Evolutionary conservation across 2,329 filamentous ascomycete genomes (phyloP).

Genomic region (Exophiala xenobiotica): DNA sequence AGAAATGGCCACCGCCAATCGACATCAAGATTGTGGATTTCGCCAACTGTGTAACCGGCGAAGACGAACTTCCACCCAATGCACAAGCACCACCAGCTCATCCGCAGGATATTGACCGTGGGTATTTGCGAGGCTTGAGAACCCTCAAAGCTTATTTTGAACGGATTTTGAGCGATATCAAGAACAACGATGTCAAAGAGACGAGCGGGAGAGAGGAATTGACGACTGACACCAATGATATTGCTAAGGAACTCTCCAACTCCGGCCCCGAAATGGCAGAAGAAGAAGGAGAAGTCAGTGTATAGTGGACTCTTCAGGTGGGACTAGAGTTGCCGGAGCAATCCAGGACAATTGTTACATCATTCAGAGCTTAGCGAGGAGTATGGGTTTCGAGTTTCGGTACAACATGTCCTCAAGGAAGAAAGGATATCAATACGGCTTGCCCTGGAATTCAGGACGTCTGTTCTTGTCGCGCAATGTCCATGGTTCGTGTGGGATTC

Average conservation of each 20-base stretch:
- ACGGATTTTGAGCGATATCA: conserved; percentile 77
- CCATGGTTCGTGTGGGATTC: no score
- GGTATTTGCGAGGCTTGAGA: conserved; percentile 81
- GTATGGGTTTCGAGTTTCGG: conserved; percentile 16
- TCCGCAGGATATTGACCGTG: conserved; percentile 76
- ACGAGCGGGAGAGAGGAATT: conserved; percentile 44
- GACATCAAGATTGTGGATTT: conserved; percentile 98
- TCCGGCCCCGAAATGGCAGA: conserved; percentile 12
- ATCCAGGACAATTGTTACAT: conserved; percentile 13
- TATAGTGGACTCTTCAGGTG: conserved; percentile 8
- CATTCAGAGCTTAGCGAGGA: conserved; percentile 21
- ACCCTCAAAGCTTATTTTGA: conserved; percentile 81
- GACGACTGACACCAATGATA: conserved; percentile 17
- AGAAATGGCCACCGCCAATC: conserved; percentile 54
- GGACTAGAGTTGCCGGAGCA: conserved; percentile 16
- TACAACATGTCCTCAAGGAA: conserved; percentile 2
- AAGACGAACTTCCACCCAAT: conserved; percentile 63
- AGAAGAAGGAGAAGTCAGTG: conserved; percentile 27
- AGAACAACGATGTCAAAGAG: conserved; percentile 44
- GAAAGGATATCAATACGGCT: background rate
- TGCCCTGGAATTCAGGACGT: background rate
- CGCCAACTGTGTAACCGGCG: conserved; percentile 91
- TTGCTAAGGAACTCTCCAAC: conserved; percentile 8
- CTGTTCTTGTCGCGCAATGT: background rate
- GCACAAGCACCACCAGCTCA: conserved; percentile 75